Conservation (phyloP, 192 early-diverging fungal genomes). For the Linnemannia hyalina region DNA sequence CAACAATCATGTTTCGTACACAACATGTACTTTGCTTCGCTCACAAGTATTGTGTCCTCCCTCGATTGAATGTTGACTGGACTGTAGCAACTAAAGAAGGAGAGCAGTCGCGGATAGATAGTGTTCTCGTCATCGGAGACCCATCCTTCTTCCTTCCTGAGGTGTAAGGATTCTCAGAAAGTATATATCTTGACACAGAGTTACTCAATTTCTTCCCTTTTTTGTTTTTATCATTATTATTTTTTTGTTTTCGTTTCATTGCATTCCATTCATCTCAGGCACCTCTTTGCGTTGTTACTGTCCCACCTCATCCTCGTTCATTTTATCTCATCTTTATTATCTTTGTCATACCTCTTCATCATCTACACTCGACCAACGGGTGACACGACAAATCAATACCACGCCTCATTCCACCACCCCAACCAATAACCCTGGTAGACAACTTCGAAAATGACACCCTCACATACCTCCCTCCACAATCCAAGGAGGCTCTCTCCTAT, state of each 20-base stretch:
- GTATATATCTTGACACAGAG: no score
- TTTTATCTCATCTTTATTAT: no score
- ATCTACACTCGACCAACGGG: no score
- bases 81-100: not conserved
- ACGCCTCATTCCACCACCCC: not conserved
- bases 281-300: no score
- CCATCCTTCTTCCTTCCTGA: not conserved
- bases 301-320: no score
- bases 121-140: not conserved
- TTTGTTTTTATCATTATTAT: no score
- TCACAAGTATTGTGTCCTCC: not conserved
- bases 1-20: not conserved
- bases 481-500: not conserved
- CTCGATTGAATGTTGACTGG: not conserved
- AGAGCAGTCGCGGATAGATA: not conserved
- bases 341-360: not conserved
- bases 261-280: no score
- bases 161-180: no score
- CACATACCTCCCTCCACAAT: not conserved
- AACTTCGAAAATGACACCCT: not conserved
- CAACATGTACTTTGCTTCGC: not conserved
- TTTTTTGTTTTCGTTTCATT: no score
- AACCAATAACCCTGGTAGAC: not conserved
- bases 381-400: not conserved
- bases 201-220: no score